These are phyloP conservation scores for Rhazya stricta DNA, from an alignment of 257 asterid species.

Conservation along the genomic window DNA sequence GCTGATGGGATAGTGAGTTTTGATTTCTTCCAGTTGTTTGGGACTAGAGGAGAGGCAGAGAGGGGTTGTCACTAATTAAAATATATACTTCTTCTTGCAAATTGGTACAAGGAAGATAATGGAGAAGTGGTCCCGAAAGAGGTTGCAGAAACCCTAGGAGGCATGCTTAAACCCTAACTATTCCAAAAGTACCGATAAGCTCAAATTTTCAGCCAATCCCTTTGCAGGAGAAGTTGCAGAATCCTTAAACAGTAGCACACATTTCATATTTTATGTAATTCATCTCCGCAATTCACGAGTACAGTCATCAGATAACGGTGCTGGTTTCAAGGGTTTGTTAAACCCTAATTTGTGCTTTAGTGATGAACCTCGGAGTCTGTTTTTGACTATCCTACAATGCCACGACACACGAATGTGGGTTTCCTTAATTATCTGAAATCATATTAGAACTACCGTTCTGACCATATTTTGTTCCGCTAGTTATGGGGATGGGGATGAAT, in stretches of 20 bases:
- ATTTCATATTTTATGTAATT: background rate
- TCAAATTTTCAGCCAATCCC: background rate
- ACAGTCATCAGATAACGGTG: background rate
- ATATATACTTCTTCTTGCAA: conserved; percentile 1
- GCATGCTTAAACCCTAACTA: conserved; percentile 18
- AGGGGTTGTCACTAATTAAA: background rate
- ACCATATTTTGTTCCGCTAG: background rate
- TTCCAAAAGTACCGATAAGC: conserved; percentile 5
- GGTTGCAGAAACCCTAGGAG: conserved; percentile 23
- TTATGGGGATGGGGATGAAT: background rate
- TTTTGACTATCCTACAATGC: background rate
- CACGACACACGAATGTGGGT: background rate
- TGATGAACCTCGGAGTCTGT: background rate
- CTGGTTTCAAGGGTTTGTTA: background rate
- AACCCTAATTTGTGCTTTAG: background rate
- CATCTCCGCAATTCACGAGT: background rate
- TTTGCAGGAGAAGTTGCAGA: background rate
- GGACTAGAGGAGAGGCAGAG: background rate
- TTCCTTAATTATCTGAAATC: background rate
- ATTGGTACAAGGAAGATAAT: conserved; percentile 17
- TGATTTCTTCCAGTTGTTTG: conserved; percentile 1
- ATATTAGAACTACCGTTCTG: background rate
- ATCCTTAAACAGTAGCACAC: background rate
- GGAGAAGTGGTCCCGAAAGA: conserved; percentile 30
- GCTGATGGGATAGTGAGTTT: conserved; percentile 6